Evolutionary conservation across 805 yeast genomes (phyloP), one percentile per base, ranked within the genome.

Genomic region (Tetrapisispora fleetii): DNA sequence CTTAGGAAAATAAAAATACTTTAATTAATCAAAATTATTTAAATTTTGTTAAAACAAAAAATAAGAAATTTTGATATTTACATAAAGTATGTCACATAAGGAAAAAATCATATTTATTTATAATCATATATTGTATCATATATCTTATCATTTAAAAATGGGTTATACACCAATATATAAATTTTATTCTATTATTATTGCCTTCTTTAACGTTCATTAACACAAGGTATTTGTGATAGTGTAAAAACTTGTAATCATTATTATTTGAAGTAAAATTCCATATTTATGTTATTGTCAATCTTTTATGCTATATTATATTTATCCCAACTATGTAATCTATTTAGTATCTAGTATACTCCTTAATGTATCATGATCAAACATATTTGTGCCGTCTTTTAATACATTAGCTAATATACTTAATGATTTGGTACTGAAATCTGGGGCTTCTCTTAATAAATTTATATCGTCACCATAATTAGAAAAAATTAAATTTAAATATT

Each of bases 401-500:
- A 79, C 69, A 54, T 76, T 76, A 3, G 83, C 85, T 55, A 80
- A 63, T 46, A 77, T 56, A 13, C 75, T 74, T 49, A 83, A 68
- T 27, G 85, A 80, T 54, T 75, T 76, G 30, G 70, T 73, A 11
- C 73, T 73, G 57, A 83, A 83, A 60, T 83, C 88, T 10, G 81
- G 82, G 35, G 80, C 78, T 48, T 72, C 70, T 59, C 89, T 76
- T 52, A 81, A 65, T 47, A 70, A 69, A 56, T 79, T 81, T 37
- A 81, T 68, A 51, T 81, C 86, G 48, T 79, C 79, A 43, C 81
- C 79, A 56, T 80, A 83, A 37, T 71, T 74, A 17, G 68, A 65
- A 43, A 85, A 76, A 77, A 83, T 75, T 51, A 79, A 56, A 33
- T 68, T 70, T 58, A 83, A 62, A 55, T 73, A 83, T 47, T 74